Base-by-base conservation (phyloP, 129 eudicot species). In the Erigeron canadensis region DNA sequence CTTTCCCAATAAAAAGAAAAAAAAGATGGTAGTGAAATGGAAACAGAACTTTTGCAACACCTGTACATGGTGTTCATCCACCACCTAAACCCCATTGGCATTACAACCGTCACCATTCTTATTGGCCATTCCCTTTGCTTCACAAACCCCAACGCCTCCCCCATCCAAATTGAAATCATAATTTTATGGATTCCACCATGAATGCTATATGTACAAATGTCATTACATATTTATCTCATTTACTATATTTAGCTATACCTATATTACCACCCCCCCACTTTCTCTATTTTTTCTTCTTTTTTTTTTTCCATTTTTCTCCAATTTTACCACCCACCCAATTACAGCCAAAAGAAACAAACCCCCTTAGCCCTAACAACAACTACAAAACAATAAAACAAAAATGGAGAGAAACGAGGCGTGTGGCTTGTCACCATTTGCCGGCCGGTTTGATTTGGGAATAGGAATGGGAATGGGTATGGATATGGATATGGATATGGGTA, bases 361-460 rank as follows among this genome's bases (percentile, higher is more conserved):
- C 0, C 82, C 63, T 77, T 79, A 77, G 77, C 58, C 76, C 71
- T 76, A 77, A 50, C 5, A 10, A 42, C 23, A 43, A 58, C 56
- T 57, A 12, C 51, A 12, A 45, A 46, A 46, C 2, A 38, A 44
- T 0, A 4, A 38, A 21, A 28, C 6, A 7, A 8, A 38, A 13
- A 81, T 82, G 90, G 85, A 78, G 86, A 75, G 74, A 79, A 87
- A 72, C 89, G 86, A 84, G 95, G 94, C 94, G 19, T 82, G 54
- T 77, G 73, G 77, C 6, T 19, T 76, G 39, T 40, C 62, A 58
- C 80, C 85, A 80, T 78, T 71, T 82, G 87, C 69, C 67, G 84
- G 69, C n/a, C n/a, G n/a, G 6, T 70, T 54, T 12, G 78, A 55
- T 9, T 61, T 78, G 50, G 80, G 81, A 16, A 65, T 62, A 41